These are phyloP conservation scores for Monosporascus sp. DNA, from an alignment of 2,329 filamentous ascomycete genomes.

Conservation along the genomic window DNA sequence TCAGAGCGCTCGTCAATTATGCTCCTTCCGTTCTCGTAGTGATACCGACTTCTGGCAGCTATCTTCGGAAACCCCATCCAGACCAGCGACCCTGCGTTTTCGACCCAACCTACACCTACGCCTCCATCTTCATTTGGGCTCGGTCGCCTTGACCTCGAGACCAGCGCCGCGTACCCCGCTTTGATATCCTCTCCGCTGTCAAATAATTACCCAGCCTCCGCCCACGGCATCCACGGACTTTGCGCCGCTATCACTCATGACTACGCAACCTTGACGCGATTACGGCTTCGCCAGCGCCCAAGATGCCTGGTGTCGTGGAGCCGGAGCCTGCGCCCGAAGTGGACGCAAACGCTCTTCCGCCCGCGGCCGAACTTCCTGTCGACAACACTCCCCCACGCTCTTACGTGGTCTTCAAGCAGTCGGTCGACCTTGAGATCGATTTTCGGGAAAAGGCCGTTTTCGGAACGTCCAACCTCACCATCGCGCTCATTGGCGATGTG, in stretches of 20 bases:
- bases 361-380: constrained; percentile 23
- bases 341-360: constrained; percentile 17
- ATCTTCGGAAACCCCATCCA: no score
- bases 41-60: no score
- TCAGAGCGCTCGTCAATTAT: no score
- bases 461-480: constrained; percentile 75
- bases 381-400: constrained; percentile 28
- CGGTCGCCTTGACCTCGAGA: no score
- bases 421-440: constrained; percentile 83
- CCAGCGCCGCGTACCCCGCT: no score
- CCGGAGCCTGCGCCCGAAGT: constrained; percentile 17
- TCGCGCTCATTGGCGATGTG: constrained; percentile 57
- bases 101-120: no score
- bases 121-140: no score
- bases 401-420: constrained; percentile 68
- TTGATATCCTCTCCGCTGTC: no score
- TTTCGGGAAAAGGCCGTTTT: constrained; percentile 69
- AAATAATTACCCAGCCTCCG: no score
- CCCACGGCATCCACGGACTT: background rate
- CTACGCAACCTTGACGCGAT: constrained; percentile 10
- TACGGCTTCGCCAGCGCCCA: constrained; percentile 17
- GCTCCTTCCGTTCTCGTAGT: no score
- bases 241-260: constrained; percentile 10
- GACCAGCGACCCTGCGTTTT: no score
- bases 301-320: constrained; percentile 27